Base-by-base conservation (phyloP, 2,329 filamentous ascomycete species). In the Aspergillus bombycis region DNA sequence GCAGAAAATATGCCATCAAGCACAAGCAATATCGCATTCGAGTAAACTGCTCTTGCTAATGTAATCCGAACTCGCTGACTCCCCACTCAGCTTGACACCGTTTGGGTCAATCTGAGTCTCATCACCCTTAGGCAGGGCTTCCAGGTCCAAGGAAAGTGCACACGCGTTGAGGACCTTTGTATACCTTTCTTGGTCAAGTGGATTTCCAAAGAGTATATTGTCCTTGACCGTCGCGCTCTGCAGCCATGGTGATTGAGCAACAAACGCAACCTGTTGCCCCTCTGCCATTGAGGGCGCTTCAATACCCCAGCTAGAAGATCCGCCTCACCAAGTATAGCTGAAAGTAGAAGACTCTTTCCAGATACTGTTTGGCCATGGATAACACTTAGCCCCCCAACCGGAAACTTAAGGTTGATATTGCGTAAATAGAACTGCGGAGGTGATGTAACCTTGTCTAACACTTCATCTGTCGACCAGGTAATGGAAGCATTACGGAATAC, bases 281-380 rank as follows among this genome's bases (percentile, higher is more conserved):
- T 43, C 38, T 7, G 4, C 38, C 12, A n/a, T 5, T n/a, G 38
- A 43, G 6, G 38, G 38, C 38, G 38, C 38, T n/a, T 43, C 14
- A n/a, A 43, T 43, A 10, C 19, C 19, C 38, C 38, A 43, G 16
- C 12, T 5, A 43, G 38, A 16, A 52, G 30, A 45, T 58, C 57
- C 11, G 46, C 30, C 75, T 94, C 91, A 6, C 91, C 91, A 10
- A 94, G 83, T 32, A 94, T 86, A 0, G 90, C 85, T 4, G 90
- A 86, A 11, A 94, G 82, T 66, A 94, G 79, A 36, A 94, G 78
- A 74, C 88, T 92, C 78, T 94, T 94, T 12, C 91, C 91, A 11
- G 88, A 88, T 1, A 91, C 91, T 0, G 91, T 93, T 74, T 89
- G 89, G 1, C 91, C 91, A 10, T 89, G 90, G 41, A 94, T 88